Evolutionary conservation across 306 rosid genomes (phyloP).

Genomic region (Malus sieversii): DNA sequence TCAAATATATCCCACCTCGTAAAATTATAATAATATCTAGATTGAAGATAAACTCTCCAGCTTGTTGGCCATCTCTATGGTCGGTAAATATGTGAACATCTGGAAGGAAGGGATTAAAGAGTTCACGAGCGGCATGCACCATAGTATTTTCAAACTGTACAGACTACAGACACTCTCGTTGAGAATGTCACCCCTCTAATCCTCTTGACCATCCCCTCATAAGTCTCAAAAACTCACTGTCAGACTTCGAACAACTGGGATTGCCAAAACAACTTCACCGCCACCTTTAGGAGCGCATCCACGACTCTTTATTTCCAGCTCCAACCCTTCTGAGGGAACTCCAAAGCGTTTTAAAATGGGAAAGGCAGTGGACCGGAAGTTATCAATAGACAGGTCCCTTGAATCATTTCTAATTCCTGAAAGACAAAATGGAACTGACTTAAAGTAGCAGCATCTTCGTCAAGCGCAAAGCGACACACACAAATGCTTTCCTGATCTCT

Average conservation of each 20-base stretch:
- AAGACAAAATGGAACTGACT: not conserved
- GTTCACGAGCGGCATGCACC: conserved; percentile 74
- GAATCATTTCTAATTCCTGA: conserved; percentile 83
- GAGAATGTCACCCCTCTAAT: conserved; percentile 75
- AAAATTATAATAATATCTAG: not conserved
- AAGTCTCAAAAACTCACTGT: conserved; percentile 31
- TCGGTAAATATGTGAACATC: conserved; percentile 82
- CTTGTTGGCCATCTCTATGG: conserved; percentile 63
- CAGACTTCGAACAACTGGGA: conserved; percentile 62
- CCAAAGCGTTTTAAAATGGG: conserved; percentile 73
- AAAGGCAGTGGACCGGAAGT: conserved; percentile 49
- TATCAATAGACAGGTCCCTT: conserved; percentile 82
- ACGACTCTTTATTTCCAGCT: conserved; percentile 63
- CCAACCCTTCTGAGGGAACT: conserved; percentile 59
- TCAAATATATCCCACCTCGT: not conserved
- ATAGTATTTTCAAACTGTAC: conserved; percentile 72
- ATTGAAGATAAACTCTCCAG: conserved; percentile 66
- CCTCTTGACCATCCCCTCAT: conserved; percentile 70
- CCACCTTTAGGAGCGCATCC: conserved; percentile 86
- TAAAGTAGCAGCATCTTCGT: not conserved
- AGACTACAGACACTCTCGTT: conserved; percentile 57
- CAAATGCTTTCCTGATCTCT: not conserved
- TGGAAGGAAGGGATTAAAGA: conserved; percentile 64
- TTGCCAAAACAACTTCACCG: conserved; percentile 61
- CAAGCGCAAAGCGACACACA: not conserved